These are phyloP conservation scores for Lactarius tabidus DNA, from an alignment of 768 basidiomycete species.

Conservation along the genomic window DNA sequence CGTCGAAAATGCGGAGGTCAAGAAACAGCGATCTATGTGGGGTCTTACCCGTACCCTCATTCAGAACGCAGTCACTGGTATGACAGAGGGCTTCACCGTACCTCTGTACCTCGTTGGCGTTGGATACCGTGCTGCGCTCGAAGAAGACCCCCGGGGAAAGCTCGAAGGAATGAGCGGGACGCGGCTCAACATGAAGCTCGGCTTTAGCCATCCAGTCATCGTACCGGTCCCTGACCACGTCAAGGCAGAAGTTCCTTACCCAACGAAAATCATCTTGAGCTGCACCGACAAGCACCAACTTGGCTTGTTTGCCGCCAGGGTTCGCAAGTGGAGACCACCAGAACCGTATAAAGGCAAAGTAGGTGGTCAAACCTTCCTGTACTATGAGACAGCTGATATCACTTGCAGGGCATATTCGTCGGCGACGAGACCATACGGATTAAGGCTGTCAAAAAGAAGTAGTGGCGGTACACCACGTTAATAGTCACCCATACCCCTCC, in stretches of 20 bases:
- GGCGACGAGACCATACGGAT: constrained; percentile 90
- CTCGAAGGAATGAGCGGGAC: constrained; percentile 54
- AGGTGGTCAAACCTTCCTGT: constrained; percentile 31
- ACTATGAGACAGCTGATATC: constrained; percentile 14
- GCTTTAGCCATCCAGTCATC: constrained; percentile 83
- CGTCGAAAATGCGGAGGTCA: constrained; percentile 58
- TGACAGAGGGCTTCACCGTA: constrained; percentile 81
- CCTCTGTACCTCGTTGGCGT: constrained; percentile 91
- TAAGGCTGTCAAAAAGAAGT: constrained; percentile 95
- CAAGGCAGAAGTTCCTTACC: constrained; percentile 69
- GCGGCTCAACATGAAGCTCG: constrained; percentile 86
- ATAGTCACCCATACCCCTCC: not conserved
- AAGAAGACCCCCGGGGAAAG: constrained; percentile 65
- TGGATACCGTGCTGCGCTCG: constrained; percentile 85
- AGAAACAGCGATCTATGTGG: constrained; percentile 88
- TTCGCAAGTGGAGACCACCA: constrained; percentile 80
- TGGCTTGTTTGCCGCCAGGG: constrained; percentile 83
- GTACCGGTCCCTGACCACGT: constrained; percentile 82
- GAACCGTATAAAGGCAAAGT: constrained; percentile 99
- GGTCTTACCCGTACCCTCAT: constrained; percentile 91
- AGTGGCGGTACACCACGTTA: constrained; percentile 34
- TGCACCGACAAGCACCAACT: constrained; percentile 87
- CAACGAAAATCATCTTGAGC: constrained; percentile 78
- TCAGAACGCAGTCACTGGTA: constrained; percentile 83
- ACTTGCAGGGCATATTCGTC: constrained; percentile 79